phyloP scores from a whole-genome alignment of 2,329 filamentous ascomycete genomes.

The Monosporascus sp. region DNA sequence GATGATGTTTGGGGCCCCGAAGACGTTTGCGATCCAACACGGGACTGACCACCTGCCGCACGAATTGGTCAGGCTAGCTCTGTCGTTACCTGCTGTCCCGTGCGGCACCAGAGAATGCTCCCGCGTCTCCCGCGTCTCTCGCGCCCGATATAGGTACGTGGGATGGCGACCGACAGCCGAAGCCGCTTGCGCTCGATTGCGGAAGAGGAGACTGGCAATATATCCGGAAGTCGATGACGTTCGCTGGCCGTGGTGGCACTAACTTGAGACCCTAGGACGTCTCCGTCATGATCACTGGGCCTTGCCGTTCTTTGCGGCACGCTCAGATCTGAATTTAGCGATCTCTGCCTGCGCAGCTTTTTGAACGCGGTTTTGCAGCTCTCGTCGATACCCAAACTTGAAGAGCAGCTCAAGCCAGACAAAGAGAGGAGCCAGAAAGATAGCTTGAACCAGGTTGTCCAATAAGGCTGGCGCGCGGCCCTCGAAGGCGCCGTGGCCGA shows the following conservation, averaged over 20 bases:
- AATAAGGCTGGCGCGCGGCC: slow-evolving; percentile 81
- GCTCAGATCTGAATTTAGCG: slow-evolving; percentile 59
- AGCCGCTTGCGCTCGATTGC: no score
- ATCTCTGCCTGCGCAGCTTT: slow-evolving; percentile 72
- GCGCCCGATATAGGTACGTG: background rate
- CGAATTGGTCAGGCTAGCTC: background rate
- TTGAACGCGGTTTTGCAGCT: slow-evolving; percentile 76
- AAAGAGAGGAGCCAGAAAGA: slow-evolving; percentile 92
- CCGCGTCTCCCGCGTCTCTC: background rate
- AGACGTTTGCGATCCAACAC: background rate
- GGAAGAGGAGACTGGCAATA: background rate
- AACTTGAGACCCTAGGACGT: background rate
- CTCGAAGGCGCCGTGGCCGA: slow-evolving; percentile 88
- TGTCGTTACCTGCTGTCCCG: background rate
- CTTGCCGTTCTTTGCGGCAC: slow-evolving; percentile 42
- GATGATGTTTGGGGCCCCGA: background rate
- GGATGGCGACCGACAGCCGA: background rate
- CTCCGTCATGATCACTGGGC: slow-evolving; percentile 33
- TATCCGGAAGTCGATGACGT: background rate
- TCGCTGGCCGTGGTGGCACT: background rate
- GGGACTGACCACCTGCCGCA: background rate
- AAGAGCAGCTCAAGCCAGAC: slow-evolving; percentile 96
- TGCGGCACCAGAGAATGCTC: background rate
- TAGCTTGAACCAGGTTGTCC: slow-evolving; percentile 85
- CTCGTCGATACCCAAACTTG: slow-evolving; percentile 80